Evolutionary conservation across 139 green algal genomes (phyloP), one percentile per base, ranked within the genome.

Genomic region (Chlamydomonas asymmetrica): DNA sequence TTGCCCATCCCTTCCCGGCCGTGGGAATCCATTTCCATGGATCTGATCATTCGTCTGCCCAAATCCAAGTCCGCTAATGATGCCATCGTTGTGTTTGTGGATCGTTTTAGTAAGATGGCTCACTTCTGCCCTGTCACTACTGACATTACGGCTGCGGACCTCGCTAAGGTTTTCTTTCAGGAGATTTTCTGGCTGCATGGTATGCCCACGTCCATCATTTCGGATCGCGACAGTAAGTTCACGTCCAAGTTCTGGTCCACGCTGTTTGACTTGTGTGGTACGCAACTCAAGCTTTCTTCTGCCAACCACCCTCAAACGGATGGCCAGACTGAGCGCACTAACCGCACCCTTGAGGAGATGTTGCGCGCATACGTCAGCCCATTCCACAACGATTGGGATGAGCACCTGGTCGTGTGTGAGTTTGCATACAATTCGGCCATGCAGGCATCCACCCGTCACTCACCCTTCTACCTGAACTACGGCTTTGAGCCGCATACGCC

Each of bases 31-130:
- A 56, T 90, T 1, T 82, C 67, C n/a, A 82, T 90, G 63, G 88
- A 93, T 63, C 79, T 94, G 7, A 87, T 92, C 29, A 85, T 74
- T 8, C 67, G 83, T 40, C 69, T 92, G 25, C 85, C 87, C 10
- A n/a, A 29, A 0, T 87, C 66, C 22, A 29, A 32, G 0, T 4
- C 8, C 32, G 74, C 78, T 29, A 56, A 83, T 60, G 50, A 34
- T 32, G 60, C 69, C 27, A 84, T 93, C 29, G 32, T 86, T 2
- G 77, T 85, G 0, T 82, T 91, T 63, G 79, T 92, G 4, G 90
- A 94, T 59, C 73, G 84, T 3, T 57, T 88, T 2, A 85, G 45
- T 40, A 93, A 93, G 65, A 72, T 85, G 67, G 66, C 79, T 5
- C 81, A 88, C 35, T 82, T 90, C 25, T 56, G 75, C 6, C 75